Percentiles rank a stretch among this genome's conserved stretches.
phyloP scores from a whole-genome alignment of 371 early-diverging fungal species.

The Dinochytrium kinnereticum region DNA sequence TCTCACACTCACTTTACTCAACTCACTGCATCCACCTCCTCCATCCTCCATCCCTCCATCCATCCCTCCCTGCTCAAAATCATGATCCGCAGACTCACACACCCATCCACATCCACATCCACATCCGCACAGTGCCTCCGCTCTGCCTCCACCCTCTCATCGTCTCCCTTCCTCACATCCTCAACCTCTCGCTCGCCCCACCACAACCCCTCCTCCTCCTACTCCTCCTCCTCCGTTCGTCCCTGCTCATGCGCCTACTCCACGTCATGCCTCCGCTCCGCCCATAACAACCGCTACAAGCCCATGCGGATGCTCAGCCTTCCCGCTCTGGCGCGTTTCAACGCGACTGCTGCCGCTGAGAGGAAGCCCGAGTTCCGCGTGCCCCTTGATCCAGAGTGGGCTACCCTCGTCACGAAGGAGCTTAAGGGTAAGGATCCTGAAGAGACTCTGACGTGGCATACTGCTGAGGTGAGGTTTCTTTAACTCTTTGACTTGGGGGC shows the following conservation, averaged over 20 bases:
- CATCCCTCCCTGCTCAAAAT: too few species aligned
- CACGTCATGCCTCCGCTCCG: too few species aligned
- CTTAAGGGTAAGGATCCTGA: constrained; percentile 82
- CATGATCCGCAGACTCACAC: too few species aligned
- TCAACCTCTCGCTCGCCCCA: background rate
- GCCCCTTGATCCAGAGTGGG: constrained; percentile 62
- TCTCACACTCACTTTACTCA: too few species aligned
- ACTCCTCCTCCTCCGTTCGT: too few species aligned
- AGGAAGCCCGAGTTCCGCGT: background rate
- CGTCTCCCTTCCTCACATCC: too few species aligned
- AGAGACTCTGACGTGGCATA: constrained; percentile 72
- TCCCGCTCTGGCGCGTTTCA: background rate
- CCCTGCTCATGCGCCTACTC: too few species aligned
- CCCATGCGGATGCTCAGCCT: too few species aligned
- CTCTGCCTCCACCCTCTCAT: background rate
- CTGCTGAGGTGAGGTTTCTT: constrained; percentile 66
- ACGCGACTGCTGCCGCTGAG: background rate
- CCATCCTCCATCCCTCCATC: too few species aligned
- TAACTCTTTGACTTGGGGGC: too few species aligned
- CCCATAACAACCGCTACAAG: too few species aligned
- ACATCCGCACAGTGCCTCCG: background rate
- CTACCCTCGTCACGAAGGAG: constrained; percentile 74
- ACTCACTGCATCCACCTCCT: too few species aligned
- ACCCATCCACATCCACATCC: background rate
- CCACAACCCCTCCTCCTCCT: background rate